Evolutionary conservation across 2,329 filamentous ascomycete genomes (phyloP), one percentile per base, ranked within the genome.

Genomic region (Clathrospora elynae): DNA sequence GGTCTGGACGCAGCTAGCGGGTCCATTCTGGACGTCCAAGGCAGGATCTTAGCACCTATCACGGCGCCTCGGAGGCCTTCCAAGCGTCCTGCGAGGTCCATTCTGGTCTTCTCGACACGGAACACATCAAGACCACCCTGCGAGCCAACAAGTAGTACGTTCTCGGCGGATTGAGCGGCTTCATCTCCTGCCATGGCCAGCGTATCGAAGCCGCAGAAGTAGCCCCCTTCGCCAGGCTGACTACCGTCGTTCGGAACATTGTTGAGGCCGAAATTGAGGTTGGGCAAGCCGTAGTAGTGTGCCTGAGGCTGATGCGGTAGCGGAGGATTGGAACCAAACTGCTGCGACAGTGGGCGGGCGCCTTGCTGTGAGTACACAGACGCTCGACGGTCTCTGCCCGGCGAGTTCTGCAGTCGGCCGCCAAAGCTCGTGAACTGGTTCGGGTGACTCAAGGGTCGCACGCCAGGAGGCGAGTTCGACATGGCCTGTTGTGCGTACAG

Each of bases 101-200:
- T 69, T 34, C 86, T 87, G 49, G 84, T 83, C 61, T 86, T 88
- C 29, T 84, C 82, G 19, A 95, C 79, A 13, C 82, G 78, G 53
- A 88, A 85, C 11, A 96, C 79, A 51, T 92, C 86, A 35, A 96
- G 65, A 1, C 85, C 85, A 28, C 89, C 88, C 64, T 95, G 87
- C 55, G 85, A 90, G 1, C 91, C 91, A 6, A 89, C 81, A 4
- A 96, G 70, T 30, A 90, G 75, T 17, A 88, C 82, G 66, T 86
- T 85, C 60, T 87, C 80, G 39, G 73, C 62, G 9, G 62, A 57
- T 18, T 58, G 67, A 9, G 73, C 68, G 1, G 71, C 67, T 16
- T 76, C 75, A 41, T 74, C 67, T 5, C 75, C 73, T 3, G 73
- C 68, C 50, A 68, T 71, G 22, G 72, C 67, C 29, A 95, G 75